phyloP scores from a whole-genome alignment of 257 asterid species.

The Echium plantagineum region DNA sequence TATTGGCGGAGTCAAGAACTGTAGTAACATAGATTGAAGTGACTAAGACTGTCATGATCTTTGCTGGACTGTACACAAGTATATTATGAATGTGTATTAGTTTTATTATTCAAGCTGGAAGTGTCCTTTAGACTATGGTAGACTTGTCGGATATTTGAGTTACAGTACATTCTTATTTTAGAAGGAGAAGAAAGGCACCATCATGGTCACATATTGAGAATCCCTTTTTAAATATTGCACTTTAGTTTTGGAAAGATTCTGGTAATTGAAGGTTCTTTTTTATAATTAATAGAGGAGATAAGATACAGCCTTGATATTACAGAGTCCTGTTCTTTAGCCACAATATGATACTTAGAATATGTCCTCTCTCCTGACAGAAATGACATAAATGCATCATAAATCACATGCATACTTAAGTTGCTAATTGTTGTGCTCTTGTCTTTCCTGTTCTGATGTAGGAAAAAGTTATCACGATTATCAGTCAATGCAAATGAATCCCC shows the following conservation, averaged over 20 bases:
- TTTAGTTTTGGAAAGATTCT: too few relatives aligned
- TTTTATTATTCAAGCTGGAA: not conserved
- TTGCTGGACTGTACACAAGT: not conserved
- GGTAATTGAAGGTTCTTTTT: too few relatives aligned
- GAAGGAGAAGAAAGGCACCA: not conserved
- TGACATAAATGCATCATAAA: not conserved
- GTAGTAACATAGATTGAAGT: not conserved
- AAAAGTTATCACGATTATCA: conserved; percentile 66
- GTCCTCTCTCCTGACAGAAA: too few relatives aligned
- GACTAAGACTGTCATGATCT: not conserved
- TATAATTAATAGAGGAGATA: too few relatives aligned
- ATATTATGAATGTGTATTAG: not conserved
- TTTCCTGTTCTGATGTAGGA: conserved; percentile 33
- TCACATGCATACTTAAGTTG: not conserved
- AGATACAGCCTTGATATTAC: too few relatives aligned
- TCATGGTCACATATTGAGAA: not conserved
- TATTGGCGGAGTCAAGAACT: not conserved
- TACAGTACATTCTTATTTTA: not conserved
- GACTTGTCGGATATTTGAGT: not conserved
- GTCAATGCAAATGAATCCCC: conserved; percentile 91
- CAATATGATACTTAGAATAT: too few relatives aligned
- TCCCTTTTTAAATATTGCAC: not conserved
- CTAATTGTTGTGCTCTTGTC: not conserved
- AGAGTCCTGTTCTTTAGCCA: too few relatives aligned
- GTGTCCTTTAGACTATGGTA: not conserved